Evolutionary conservation across 441 rosid species (phyloP), one percentile per base, ranked within the genome.

Genomic region (Syzygium syzygioides): DNA sequence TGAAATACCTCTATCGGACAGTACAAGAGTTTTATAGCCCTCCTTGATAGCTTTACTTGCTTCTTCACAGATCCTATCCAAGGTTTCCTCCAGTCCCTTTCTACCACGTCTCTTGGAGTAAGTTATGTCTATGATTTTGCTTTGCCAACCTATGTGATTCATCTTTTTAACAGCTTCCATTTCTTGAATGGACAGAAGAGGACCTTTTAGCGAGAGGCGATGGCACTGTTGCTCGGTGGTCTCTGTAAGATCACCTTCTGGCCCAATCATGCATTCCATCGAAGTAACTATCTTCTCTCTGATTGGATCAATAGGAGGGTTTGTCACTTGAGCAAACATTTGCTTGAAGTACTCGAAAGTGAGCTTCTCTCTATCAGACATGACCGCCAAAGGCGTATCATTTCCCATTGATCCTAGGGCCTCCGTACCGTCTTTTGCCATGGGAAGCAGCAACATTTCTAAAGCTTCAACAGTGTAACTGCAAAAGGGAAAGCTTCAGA

Each of bases 331-430:
- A 90, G 99, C 99, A 94, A 98, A 98, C 99, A 98, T 97, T 93
- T 98, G 99, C 94, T 98, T 98, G 94, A 98, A 98, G 92, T 98
- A 98, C 94, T 98, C 99, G 64, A 94, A 98, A 34, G 98, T 92
- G 54, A 98, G 94, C 80, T 97, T 98, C 91, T 97, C 99, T 88
- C 99, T 92, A 92, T 93, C 89, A 68, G 99, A 98, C 99, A 98
- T 97, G 55, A 98, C 99, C 86, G 99, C 99, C 90, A 98, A 92
- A 57, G 99, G 99, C 9, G 99, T 90, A 93, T 98, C 99, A 92
- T 98, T 98, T 89, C 99, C 99, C 99, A 98, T 98, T 52, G 99
- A 98, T 91, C 99, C 99, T 91, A 98, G 99, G 86, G 99, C 98
- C 93, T 98, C 99, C 13, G 95, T 89, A 41, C 99, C 99, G 85